Percentiles rank a stretch among this genome's conserved stretches.
Conservation (phyloP, 2,329 filamentous ascomycete species). For the Fusarium sacchari region DNA sequence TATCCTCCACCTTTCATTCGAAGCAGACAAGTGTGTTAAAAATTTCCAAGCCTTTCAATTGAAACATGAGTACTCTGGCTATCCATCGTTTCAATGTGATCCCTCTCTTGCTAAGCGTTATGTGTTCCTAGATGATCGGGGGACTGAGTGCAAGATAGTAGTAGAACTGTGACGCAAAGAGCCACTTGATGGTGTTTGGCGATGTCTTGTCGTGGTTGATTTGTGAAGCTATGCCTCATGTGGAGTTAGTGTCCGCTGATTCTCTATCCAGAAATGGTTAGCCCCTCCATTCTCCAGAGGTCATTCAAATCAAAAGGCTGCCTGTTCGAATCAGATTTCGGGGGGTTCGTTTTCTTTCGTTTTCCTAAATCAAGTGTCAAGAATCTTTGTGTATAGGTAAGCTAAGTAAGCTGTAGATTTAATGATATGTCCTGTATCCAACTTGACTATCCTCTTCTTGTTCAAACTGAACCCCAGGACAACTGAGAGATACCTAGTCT, state of each 20-base stretch:
- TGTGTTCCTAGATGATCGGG: not conserved
- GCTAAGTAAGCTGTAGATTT: not conserved
- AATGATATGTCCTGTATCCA: not conserved
- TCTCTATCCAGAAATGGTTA: not conserved
- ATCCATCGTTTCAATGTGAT: not conserved
- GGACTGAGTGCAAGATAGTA: not conserved
- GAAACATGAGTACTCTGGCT: not conserved
- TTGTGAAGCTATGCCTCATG: not conserved
- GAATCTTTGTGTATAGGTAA: too few relatives aligned
- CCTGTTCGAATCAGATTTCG: not conserved
- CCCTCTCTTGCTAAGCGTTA: not conserved
- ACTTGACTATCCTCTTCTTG: not conserved
- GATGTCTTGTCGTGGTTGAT: not conserved
- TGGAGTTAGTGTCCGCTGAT: not conserved
- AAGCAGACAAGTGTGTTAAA: not conserved
- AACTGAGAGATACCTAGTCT: not conserved
- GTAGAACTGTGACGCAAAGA: not conserved
- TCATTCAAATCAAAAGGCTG: not conserved
- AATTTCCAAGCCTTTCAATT: not conserved
- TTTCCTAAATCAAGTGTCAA: not conserved
- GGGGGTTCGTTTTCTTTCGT: too few relatives aligned
- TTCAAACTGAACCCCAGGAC: not conserved
- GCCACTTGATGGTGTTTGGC: not conserved
- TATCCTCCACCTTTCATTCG: not conserved
- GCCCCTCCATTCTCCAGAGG: not conserved